Base-by-base conservation (phyloP, 2,329 filamentous ascomycete genomes). In the Cytospora chrysosperma region DNA sequence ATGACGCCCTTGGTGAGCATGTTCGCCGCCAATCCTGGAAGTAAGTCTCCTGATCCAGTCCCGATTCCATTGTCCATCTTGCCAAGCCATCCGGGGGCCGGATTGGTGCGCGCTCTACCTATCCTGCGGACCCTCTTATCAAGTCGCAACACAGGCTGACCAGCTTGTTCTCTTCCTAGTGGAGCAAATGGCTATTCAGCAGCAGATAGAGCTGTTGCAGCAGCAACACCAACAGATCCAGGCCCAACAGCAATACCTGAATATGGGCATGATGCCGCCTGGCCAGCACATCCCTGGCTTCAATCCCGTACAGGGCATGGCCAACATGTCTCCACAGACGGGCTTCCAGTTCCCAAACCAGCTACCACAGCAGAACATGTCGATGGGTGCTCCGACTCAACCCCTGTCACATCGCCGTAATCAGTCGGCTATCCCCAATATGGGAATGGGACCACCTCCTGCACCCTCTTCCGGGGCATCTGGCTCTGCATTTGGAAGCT, bases 201-300 rank as follows among this genome's bases (percentile, higher is more conserved):
- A 97, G 82, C 94, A 98, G 80, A 97, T 98, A 74, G 94, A 98
- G 79, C 85, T 96, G 75, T 85, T 98, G 73, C 94, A 98, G 81
- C 93, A 97, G 77, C 95, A 98, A 77, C 95, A 98, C 76, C 93
- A 98, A 78, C 93, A 97, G 76, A 96, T 98, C 74, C 92, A 96
- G 79, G 92, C 92, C 68, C 93, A 97, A 74, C 93, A 97, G 79
- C 94, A 98, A 79, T 97, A 97, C 82, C 90, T 97, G 72, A 97
- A 95, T 77, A 93, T 97, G 91, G 92, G 92, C 76, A 93, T 98
- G 85, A 88, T 98, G 72, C 89, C 90, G 70, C 89, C 91, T 59
- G 90, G 91, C 72, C 94, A 97, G 79, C 70, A 76, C 68, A 82
- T 97, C 65, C 87, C 86, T 70, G 82, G 82, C 67, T 95, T 91